phyloP scores from a whole-genome alignment of 805 yeast species.

The Hyphopichia homilentoma region DNA sequence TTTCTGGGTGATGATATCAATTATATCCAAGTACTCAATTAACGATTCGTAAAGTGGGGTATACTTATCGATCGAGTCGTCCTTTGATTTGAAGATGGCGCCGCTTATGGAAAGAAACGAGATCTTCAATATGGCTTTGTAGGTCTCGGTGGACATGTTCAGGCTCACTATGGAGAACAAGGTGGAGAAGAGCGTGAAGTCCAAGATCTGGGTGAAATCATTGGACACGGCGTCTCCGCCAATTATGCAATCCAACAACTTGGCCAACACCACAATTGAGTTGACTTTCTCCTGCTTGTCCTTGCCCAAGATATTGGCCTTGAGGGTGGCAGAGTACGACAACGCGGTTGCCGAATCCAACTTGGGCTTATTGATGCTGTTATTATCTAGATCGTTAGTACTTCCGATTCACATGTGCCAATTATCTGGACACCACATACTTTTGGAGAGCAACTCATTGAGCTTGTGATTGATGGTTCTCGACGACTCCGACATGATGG shows the following conservation, averaged over 20 bases:
- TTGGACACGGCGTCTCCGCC: slow-evolving; percentile 39
- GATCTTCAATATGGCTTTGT: slow-evolving; percentile 43
- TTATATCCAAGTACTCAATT: slow-evolving; percentile 35
- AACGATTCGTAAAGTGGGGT: slow-evolving; percentile 34
- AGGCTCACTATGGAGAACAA: slow-evolving; percentile 39
- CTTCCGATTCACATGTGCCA: slow-evolving; percentile 1
- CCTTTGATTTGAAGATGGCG: slow-evolving; percentile 34
- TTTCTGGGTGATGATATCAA: slow-evolving; percentile 40
- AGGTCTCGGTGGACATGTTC: slow-evolving; percentile 42
- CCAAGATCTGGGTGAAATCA: slow-evolving; percentile 32
- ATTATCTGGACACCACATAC: too few relatives aligned
- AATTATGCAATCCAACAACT: slow-evolving; percentile 41
- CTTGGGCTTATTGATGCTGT: slow-evolving; percentile 23
- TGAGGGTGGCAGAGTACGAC: slow-evolving; percentile 33
- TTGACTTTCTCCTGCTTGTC: slow-evolving; percentile 50
- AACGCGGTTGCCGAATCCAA: slow-evolving; percentile 31
- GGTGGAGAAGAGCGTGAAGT: slow-evolving; percentile 36
- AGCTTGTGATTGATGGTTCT: slow-evolving; percentile 42
- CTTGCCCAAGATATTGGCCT: slow-evolving; percentile 39
- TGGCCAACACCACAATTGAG: slow-evolving; percentile 52
- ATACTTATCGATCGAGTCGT: slow-evolving; percentile 32
- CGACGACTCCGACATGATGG: slow-evolving; percentile 25
- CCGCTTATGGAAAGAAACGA: slow-evolving; percentile 42
- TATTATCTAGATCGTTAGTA: slow-evolving; percentile 13
- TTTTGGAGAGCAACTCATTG: slow-evolving; percentile 38